These are phyloP conservation scores for Cadophora sp. DNA, from an alignment of 2,329 filamentous ascomycete species.

Conservation along the genomic window DNA sequence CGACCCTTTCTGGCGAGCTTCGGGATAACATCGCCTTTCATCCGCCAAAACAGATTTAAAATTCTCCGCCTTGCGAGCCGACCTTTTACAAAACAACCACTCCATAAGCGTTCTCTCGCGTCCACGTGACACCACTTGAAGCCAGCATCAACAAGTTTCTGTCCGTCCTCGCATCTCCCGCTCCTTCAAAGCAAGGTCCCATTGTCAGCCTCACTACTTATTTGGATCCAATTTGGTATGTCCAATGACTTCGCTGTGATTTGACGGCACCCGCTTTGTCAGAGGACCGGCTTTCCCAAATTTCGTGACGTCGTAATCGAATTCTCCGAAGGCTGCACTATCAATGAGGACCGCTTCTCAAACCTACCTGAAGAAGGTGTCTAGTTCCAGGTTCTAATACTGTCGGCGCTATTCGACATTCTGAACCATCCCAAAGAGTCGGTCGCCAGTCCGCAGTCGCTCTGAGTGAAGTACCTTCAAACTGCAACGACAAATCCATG, in stretches of 20 bases:
- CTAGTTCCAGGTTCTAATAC: slow-evolving; percentile 14
- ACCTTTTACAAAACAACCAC: neutral
- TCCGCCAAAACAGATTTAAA: neutral
- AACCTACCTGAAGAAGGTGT: neutral
- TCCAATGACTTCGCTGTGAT: neutral
- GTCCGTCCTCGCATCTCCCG: neutral
- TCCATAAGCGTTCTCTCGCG: slow-evolving; percentile 1
- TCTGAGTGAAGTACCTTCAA: slow-evolving; percentile 24
- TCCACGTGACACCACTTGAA: slow-evolving; percentile 8
- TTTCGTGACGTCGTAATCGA: slow-evolving; percentile 15
- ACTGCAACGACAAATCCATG: slow-evolving; percentile 11
- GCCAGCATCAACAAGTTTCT: neutral
- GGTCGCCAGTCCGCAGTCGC: slow-evolving; percentile 4
- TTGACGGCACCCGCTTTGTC: neutral
- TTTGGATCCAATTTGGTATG: neutral
- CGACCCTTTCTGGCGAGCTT: neutral
- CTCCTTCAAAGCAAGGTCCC: neutral
- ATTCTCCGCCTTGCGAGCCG: slow-evolving; percentile 6
- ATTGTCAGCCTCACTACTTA: slow-evolving; percentile 14
- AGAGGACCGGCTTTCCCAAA: slow-evolving; percentile 23
- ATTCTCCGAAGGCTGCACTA: slow-evolving; percentile 10
- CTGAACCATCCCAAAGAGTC: slow-evolving; percentile 15
- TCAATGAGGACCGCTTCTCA: neutral
- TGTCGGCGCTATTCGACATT: slow-evolving; percentile 7
- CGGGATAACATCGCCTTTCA: neutral